Evolutionary conservation across 2,329 filamentous ascomycete species (phyloP).

Genomic region (Microsporum audouinii): DNA sequence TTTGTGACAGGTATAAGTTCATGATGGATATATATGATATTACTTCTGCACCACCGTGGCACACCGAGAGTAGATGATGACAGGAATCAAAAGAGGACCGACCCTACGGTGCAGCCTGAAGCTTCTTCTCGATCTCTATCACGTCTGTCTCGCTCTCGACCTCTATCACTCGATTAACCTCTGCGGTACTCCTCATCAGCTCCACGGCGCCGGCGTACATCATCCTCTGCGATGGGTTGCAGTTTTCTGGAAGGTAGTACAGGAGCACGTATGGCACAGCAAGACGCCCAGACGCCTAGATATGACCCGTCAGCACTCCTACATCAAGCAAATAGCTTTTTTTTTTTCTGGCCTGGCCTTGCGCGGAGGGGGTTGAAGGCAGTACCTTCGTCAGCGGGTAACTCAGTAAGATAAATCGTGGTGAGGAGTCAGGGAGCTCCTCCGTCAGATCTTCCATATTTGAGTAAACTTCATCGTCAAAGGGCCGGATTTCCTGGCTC

Average conservation of each 20-base stretch:
- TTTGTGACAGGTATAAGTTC: too few species aligned
- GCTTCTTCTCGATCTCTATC: conserved; percentile 62
- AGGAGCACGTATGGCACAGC: conserved; percentile 89
- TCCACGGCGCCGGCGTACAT: conserved; percentile 93
- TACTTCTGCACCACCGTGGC: too few species aligned
- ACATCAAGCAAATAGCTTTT: background rate
- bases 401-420: conserved; percentile 78
- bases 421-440: conserved; percentile 83
- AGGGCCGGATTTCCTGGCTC: conserved; percentile 77
- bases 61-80: too few species aligned
- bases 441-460: conserved; percentile 71
- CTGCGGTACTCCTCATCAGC: conserved; percentile 82
- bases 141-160: conserved; percentile 70
- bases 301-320: background rate
- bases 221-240: conserved; percentile 80
- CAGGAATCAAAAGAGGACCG: too few species aligned
- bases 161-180: conserved; percentile 81
- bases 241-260: conserved; percentile 88
- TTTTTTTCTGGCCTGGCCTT: background rate
- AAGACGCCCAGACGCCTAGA: conserved; percentile 64
- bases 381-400: conserved; percentile 79
- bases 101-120: conserved; percentile 24
- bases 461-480: conserved; percentile 69
- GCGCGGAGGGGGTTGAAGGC: background rate
- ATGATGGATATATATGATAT: too few species aligned